Conservation (phyloP, 352 stramenopile species). For the Hyaloperonospora arabidopsidis region DNA sequence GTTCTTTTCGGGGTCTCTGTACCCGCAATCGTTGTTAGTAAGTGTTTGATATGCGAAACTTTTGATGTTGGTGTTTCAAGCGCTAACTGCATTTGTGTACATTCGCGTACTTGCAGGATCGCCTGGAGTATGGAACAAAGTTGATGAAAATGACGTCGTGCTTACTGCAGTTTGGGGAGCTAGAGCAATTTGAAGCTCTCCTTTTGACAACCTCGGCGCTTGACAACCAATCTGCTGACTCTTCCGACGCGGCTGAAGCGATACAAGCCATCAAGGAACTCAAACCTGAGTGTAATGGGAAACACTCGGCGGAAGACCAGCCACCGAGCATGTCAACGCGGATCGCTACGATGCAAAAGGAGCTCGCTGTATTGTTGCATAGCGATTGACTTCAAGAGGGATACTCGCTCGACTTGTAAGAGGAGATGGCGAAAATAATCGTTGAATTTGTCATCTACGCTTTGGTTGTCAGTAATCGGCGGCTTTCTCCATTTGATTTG, state of each 20-base stretch:
- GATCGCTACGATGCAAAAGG: slow-evolving; percentile 16
- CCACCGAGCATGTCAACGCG: slow-evolving; percentile 12
- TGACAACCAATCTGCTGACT: slow-evolving; percentile 20
- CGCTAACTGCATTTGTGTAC: neutral
- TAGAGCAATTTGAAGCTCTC: slow-evolving; percentile 27
- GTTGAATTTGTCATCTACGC: too few species aligned
- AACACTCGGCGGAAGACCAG: slow-evolving; percentile 5
- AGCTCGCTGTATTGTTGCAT: slow-evolving; percentile 10
- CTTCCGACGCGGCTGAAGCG: slow-evolving; percentile 10
- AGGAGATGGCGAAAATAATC: too few species aligned
- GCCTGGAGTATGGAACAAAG: slow-evolving; percentile 9
- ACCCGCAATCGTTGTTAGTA: slow-evolving; percentile 39
- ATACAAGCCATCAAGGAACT: slow-evolving; percentile 4
- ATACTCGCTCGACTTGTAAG: too few species aligned
- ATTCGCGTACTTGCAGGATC: slow-evolving; percentile 13
- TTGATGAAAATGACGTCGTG: slow-evolving; percentile 11
- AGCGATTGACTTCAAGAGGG: neutral
- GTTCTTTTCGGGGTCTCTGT: slow-evolving; percentile 31
- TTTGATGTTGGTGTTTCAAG: neutral
- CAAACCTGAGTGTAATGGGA: neutral
- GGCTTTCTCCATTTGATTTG: too few species aligned
- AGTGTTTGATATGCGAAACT: neutral
- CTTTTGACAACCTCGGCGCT: slow-evolving; percentile 10
- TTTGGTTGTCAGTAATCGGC: too few species aligned
- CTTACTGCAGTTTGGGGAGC: slow-evolving; percentile 26